Evolutionary conservation across 768 basidiomycete genomes (phyloP).

Genomic region (Lactifluus piperatus): DNA sequence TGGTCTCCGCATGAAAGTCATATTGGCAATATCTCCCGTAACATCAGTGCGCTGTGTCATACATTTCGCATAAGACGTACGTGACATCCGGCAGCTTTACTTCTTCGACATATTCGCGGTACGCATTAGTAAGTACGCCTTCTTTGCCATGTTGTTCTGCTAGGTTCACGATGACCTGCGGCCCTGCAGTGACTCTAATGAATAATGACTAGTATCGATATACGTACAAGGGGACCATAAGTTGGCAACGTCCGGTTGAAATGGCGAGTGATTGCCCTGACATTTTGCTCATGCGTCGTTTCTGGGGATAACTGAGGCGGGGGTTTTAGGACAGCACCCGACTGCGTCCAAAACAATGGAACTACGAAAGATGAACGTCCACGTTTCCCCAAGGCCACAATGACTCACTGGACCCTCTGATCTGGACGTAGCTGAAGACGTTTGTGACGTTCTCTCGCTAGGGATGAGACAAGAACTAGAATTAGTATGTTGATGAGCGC

Average conservation of each 20-base stretch:
- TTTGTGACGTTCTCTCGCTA: constrained; percentile 71
- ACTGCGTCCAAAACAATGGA: constrained; percentile 89
- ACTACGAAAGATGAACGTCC: constrained; percentile 37
- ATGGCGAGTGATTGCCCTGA: constrained; percentile 64
- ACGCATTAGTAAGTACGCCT: constrained; percentile 67
- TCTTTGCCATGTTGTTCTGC: constrained; percentile 91
- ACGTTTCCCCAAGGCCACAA: neutral
- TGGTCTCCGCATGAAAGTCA: constrained; percentile 90
- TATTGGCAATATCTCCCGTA: constrained; percentile 64
- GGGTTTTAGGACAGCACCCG: constrained; percentile 80
- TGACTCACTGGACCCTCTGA: constrained; percentile 79
- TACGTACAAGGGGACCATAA: constrained; percentile 76
- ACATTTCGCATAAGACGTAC: constrained; percentile 31
- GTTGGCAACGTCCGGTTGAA: constrained; percentile 52
- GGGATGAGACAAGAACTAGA: neutral
- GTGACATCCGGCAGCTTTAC: constrained; percentile 44
- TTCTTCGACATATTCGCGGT: constrained; percentile 57
- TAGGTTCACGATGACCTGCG: constrained; percentile 75
- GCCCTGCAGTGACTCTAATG: neutral
- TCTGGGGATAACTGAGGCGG: constrained; percentile 71
- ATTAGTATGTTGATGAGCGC: neutral
- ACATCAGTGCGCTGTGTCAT: neutral
- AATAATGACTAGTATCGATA: neutral
- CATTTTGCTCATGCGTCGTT: constrained; percentile 61
- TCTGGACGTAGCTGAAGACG: constrained; percentile 82